Evolutionary conservation across 495 filamentous ascomycete genomes (phyloP).

Genomic region (Aspergillus coremiiformis): DNA sequence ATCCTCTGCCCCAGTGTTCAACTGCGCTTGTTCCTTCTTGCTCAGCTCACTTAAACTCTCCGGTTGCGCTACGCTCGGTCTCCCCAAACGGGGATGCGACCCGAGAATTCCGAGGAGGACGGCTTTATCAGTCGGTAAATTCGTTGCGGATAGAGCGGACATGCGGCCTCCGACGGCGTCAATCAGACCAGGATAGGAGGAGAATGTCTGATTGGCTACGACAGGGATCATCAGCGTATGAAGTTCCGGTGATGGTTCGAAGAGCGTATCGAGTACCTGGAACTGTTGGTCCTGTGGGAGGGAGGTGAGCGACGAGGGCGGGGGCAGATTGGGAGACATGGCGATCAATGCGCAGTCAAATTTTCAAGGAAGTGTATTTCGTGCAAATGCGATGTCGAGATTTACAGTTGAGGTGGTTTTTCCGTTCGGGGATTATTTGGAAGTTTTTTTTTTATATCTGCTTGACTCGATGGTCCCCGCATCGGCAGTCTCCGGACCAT

Average conservation of each 20-base stretch:
- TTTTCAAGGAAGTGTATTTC: background rate
- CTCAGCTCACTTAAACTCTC: conserved; percentile 64
- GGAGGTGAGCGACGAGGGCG: conserved; percentile 42
- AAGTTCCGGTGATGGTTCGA: conserved; percentile 74
- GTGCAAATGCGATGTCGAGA: background rate
- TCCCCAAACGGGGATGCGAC: conserved; percentile 85
- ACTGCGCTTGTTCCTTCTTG: conserved; percentile 68
- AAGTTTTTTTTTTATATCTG: conserved; percentile 1
- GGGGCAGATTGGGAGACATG: conserved; percentile 38
- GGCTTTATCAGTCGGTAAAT: conserved; percentile 42
- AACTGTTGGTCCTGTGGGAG: conserved; percentile 51
- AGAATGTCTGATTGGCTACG: conserved; percentile 55
- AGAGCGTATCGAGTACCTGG: conserved; percentile 70
- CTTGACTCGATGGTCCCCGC: conserved; percentile 12
- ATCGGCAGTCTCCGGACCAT: conserved; percentile 30
- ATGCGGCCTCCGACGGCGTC: conserved; percentile 49
- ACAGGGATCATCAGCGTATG: conserved; percentile 62
- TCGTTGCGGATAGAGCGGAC: conserved; percentile 42
- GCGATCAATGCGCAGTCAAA: background rate
- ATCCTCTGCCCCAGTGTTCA: conserved; percentile 50
- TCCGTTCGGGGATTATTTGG: background rate
- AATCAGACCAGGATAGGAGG: conserved; percentile 53
- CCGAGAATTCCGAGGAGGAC: conserved; percentile 65
- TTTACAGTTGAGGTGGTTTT: background rate
- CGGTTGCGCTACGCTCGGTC: conserved; percentile 45